phyloP scores from a whole-genome alignment of 106 monocot species.

The Allium sativum region DNA sequence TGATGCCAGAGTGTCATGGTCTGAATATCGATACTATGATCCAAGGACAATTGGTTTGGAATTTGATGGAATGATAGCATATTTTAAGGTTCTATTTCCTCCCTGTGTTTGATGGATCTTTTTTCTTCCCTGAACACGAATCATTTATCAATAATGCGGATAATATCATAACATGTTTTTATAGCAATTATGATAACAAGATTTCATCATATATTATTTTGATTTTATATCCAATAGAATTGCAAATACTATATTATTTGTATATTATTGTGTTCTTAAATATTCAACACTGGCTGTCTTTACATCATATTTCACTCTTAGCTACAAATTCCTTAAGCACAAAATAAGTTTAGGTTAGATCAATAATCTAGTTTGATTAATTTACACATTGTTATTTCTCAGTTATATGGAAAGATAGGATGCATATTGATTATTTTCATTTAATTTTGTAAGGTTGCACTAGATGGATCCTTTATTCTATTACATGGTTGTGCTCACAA shows the following conservation, averaged over 20 bases:
- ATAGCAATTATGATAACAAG: no score
- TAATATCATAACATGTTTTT: background rate
- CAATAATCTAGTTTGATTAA: background rate
- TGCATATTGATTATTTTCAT: no score
- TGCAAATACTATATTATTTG: no score
- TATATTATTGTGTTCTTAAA: no score
- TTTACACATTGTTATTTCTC: background rate
- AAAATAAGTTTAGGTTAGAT: no score
- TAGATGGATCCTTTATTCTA: conserved; percentile 83
- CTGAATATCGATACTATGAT: conserved; percentile 93
- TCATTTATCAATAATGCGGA: background rate
- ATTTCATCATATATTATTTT: no score
- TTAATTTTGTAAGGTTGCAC: conserved; percentile 59
- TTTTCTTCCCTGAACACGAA: no score
- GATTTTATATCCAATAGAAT: no score
- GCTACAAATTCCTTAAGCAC: no score
- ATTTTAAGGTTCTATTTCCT: conserved; percentile 54
- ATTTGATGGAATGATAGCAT: conserved; percentile 95
- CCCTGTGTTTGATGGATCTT: background rate
- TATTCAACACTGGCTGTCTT: no score
- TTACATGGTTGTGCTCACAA: conserved; percentile 99
- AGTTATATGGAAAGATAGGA: no score
- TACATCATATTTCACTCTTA: no score
- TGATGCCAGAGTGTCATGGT: conserved; percentile 96
- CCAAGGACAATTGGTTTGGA: conserved; percentile 94